Conservation (phyloP, 768 basidiomycete genomes). For the Hemileccinum rubropunctum region DNA sequence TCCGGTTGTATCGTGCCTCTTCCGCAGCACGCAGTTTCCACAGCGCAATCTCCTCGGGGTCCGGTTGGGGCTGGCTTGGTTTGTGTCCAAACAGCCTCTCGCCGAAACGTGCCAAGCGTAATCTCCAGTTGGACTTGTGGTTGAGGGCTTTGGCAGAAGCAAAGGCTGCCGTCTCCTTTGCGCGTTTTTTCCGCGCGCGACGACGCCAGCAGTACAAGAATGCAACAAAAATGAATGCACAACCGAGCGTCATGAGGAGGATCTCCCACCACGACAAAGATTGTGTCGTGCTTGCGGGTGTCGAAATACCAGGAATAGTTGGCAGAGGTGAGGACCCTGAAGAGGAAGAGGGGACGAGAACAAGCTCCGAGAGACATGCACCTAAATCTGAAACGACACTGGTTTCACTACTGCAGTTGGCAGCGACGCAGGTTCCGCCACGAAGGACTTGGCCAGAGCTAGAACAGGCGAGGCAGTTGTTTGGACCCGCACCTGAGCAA, state of each 20-base stretch:
- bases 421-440: conserved; percentile 59
- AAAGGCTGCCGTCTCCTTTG: conserved; percentile 63
- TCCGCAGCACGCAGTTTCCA: conserved; percentile 50
- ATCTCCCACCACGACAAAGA: conserved; percentile 80
- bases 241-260: conserved; percentile 77
- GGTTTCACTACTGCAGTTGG: conserved; percentile 55
- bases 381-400: conserved; percentile 69
- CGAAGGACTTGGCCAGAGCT: conserved; percentile 58
- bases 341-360: conserved; percentile 47
- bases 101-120: conserved; percentile 54
- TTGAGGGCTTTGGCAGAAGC: conserved; percentile 56
- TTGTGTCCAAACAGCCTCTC: conserved; percentile 56
- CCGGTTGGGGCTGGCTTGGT: conserved; percentile 24
- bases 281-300: conserved; percentile 43
- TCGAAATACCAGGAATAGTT: conserved; percentile 52
- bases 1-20: conserved; percentile 46
- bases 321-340: conserved; percentile 43
- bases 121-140: conserved; percentile 49
- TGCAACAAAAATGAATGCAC: conserved; percentile 71
- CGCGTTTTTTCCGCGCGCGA: conserved; percentile 64
- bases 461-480: conserved; percentile 72
- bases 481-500: conserved; percentile 67
- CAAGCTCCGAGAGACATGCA: conserved; percentile 75
- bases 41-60: conserved; percentile 47
- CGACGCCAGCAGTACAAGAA: conserved; percentile 70